These are phyloP conservation scores for Brassica incana DNA, from an alignment of 345 rosid species.

Conservation along the genomic window DNA sequence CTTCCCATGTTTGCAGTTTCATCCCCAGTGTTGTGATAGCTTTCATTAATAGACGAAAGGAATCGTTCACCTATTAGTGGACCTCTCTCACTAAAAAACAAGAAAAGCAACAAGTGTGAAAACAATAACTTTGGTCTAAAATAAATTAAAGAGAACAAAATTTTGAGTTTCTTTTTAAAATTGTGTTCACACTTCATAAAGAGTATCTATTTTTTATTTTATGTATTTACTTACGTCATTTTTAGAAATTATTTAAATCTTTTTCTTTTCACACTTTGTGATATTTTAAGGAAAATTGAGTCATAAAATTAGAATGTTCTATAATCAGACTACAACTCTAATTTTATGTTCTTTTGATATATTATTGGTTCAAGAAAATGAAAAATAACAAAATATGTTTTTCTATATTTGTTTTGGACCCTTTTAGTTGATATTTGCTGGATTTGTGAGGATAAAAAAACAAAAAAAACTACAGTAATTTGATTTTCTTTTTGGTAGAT, in stretches of 20 bases:
- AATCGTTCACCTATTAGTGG: not conserved
- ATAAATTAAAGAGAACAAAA: not conserved
- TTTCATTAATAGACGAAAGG: not conserved
- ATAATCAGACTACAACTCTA: not conserved
- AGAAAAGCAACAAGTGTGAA: slow-evolving; percentile 24
- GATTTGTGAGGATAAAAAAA: not conserved
- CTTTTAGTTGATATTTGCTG: not conserved
- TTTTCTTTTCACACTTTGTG: not conserved
- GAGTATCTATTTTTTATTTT: not conserved
- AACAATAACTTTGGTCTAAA: not conserved
- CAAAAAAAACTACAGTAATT: not conserved
- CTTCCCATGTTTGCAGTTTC: not conserved
- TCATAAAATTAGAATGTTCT: not conserved
- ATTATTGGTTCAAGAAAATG: not conserved
- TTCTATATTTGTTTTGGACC: not conserved
- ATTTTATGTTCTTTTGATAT: not conserved
- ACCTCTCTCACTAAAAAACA: not conserved
- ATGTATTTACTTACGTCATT: not conserved
- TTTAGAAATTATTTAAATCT: not conserved
- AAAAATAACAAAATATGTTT: not conserved
- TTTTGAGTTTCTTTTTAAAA: slow-evolving; percentile 4
- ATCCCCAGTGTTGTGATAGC: not conserved
- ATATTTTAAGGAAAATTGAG: not conserved
- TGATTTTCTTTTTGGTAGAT: not conserved
- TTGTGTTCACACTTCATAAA: slow-evolving; percentile 29